Base-by-base conservation (phyloP, 768 basidiomycete genomes). In the Mycena rosella region DNA sequence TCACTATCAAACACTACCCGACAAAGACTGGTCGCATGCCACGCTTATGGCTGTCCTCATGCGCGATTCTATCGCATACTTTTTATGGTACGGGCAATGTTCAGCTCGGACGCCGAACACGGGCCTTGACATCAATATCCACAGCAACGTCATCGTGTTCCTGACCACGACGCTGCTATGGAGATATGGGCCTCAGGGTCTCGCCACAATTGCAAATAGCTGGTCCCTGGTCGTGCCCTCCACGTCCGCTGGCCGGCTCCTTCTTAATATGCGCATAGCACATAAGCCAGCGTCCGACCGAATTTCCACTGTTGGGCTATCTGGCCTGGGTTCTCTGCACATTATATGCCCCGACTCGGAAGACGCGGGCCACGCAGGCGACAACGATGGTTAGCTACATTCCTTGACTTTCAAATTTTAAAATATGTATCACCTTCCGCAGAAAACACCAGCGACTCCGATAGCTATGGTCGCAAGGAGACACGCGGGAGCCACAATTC, bases 141-240 rank as follows among this genome's bases (percentile, higher is more conserved):
- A 18, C 34, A 68, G 65, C 42, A 71, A 71, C 26, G 66, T 65
- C 4, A 18, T 57, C 34, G 66, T 68, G 0, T 71, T 68, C 14
- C 59, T 71, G 18, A 15, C 62, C 24, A 71, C 70, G 15, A 71
- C 70, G 3, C 49, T 71, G 17, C 62, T 71, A 20, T 71, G 69
- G 69, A 57, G 65, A 13, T 71, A 60, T 29, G 70, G 70, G 5
- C 53, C 70, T 18, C 38, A 55, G 11, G 47, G 36, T 8, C 66
- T 71, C 54, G 70, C 70, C 0, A 71, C 66, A 8, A 53, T 71
- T 22, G 70, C 70, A 13, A 71, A 56, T 48, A 67, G 66, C 56
- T 71, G 70, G 70, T 67, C 66, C 2, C 59, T 71, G 17, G 70
- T 71, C 27, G 66, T 71, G 14, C 70, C 66, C 7, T 63, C 69